Evolutionary conservation across 345 rosid genomes (phyloP).

Genomic region (Hypericum perforatum): DNA sequence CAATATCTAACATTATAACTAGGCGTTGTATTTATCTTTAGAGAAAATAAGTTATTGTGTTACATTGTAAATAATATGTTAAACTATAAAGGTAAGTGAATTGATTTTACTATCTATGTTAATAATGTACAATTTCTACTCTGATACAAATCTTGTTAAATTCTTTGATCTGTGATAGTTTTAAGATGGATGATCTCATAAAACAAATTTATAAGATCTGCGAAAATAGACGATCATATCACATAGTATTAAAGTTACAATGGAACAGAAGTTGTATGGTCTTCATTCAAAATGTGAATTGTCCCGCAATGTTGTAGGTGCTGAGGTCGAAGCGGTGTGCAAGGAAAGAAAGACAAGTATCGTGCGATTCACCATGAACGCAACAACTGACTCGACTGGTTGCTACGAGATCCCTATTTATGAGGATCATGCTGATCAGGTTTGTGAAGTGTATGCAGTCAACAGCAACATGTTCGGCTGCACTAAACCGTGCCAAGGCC

Average conservation of each 20-base stretch:
- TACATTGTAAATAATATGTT: too few relatives aligned
- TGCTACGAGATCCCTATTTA: conserved; percentile 44
- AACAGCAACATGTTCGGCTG: conserved; percentile 53
- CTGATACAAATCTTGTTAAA: too few relatives aligned
- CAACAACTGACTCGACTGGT: conserved; percentile 52
- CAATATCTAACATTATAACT: too few relatives aligned
- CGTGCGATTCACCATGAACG: conserved; percentile 44
- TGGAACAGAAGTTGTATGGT: neutral
- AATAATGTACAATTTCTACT: too few relatives aligned
- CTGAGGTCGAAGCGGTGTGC: conserved; percentile 68
- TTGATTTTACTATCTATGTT: too few relatives aligned
- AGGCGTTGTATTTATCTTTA: too few relatives aligned
- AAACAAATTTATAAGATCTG: too few relatives aligned
- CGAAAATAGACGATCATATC: neutral
- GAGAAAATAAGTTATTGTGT: too few relatives aligned
- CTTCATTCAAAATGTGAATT: too few relatives aligned
- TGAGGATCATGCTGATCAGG: conserved; percentile 69
- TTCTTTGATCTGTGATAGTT: too few relatives aligned
- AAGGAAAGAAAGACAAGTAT: conserved; percentile 41
- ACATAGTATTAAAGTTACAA: neutral
- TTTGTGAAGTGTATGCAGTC: conserved; percentile 56
- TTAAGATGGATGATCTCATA: too few relatives aligned
- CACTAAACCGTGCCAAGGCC: conserved; percentile 39
- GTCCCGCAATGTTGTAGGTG: conserved; percentile 31
- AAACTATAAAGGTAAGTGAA: too few relatives aligned